phyloP scores from a whole-genome alignment of 208 protist genomes.

The Leishmania guyanensis region DNA sequence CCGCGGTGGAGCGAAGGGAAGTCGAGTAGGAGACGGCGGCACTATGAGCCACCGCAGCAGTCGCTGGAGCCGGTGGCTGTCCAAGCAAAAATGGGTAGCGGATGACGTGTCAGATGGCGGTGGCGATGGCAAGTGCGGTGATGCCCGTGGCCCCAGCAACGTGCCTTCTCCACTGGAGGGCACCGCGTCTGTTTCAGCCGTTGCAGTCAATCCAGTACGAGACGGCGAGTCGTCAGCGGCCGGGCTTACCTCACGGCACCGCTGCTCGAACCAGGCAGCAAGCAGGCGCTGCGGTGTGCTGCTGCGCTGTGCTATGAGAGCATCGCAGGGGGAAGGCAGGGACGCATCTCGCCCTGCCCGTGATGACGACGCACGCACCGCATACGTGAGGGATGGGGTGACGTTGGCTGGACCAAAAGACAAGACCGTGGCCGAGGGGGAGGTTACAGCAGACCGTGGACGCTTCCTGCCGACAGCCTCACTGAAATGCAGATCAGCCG shows the following conservation, averaged over 20 bases:
- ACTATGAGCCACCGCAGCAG: background rate
- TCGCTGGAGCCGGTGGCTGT: slow-evolving; percentile 1
- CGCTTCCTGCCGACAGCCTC: background rate
- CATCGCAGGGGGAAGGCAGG: background rate
- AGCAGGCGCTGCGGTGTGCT: slow-evolving; percentile 12
- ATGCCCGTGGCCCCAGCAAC: background rate
- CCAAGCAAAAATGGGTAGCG: background rate
- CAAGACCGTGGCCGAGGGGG: background rate
- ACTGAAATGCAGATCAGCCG: background rate
- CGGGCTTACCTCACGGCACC: background rate
- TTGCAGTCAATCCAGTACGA: background rate
- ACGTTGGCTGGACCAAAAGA: no score
- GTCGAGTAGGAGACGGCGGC: background rate
- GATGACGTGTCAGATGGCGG: background rate
- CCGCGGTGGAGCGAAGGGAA: background rate
- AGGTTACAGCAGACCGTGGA: background rate
- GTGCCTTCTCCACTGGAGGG: background rate
- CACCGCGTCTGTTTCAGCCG: background rate
- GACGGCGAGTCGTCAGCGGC: background rate
- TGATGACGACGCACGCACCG: background rate
- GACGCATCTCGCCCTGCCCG: background rate
- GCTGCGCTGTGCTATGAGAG: background rate
- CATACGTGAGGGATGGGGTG: background rate
- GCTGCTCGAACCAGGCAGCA: slow-evolving; percentile 13
- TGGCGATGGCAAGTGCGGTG: background rate